phyloP scores from a whole-genome alignment of 2,329 filamentous ascomycete species.

The Pyricularia pennisetigena region DNA sequence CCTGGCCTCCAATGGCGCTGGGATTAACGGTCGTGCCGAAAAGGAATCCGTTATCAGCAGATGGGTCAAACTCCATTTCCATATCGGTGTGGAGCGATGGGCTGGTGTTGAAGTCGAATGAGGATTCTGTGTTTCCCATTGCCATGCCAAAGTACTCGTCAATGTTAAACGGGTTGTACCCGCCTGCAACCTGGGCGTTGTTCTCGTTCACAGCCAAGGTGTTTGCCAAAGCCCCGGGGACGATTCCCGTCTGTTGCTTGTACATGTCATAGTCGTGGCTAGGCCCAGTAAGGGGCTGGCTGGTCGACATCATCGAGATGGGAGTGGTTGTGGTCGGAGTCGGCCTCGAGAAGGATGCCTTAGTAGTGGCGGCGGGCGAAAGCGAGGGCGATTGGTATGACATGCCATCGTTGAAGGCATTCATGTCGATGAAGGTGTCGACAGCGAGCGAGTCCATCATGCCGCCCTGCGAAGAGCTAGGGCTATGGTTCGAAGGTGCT shows the following conservation, averaged over 20 bases:
- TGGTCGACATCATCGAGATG: constrained; percentile 39
- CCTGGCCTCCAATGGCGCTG: constrained; percentile 56
- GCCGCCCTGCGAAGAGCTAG: constrained; percentile 21
- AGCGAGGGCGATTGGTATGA: constrained; percentile 49
- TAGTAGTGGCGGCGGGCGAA: constrained; percentile 42
- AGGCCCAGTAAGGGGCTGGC: constrained; percentile 60
- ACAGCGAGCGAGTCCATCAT: constrained; percentile 36
- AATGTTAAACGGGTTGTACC: constrained; percentile 36
- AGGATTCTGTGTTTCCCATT: constrained; percentile 42
- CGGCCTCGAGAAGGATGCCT: constrained; percentile 40
- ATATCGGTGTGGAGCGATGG: constrained; percentile 55
- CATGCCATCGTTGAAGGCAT: constrained; percentile 44
- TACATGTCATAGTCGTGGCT: constrained; percentile 95
- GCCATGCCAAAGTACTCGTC: constrained; percentile 39
- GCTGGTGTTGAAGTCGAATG: constrained; percentile 64
- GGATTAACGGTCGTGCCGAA: constrained; percentile 59
- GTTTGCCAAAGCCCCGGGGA: constrained; percentile 71
- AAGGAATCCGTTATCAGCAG: constrained; percentile 52
- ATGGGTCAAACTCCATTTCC: constrained; percentile 60
- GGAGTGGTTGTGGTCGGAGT: constrained; percentile 36
- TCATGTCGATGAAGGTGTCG: constrained; percentile 50
- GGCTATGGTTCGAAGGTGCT: constrained; percentile 10
- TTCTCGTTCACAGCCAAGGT: constrained; percentile 68
- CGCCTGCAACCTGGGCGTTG: constrained; percentile 39
- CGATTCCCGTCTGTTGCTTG: constrained; percentile 89